Evolutionary conservation across 805 yeast genomes (phyloP), one percentile per base, ranked within the genome.

Genomic region (Spathaspora gorwiae): DNA sequence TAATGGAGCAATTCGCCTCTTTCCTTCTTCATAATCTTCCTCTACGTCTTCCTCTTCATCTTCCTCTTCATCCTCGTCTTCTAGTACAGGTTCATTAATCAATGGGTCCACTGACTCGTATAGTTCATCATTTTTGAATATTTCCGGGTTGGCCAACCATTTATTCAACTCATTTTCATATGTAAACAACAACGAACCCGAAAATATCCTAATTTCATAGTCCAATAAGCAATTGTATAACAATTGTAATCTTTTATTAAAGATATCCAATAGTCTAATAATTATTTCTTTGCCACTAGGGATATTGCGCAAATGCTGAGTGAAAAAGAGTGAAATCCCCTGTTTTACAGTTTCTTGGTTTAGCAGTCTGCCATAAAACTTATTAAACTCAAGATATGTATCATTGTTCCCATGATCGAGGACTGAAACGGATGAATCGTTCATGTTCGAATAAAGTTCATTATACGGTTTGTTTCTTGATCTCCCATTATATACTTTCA

Each of bases 151-250:
- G 24, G n/a, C 12, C 26, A 73, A 68, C 83, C 94, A 84, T 42
- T 79, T 66, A 1, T 51, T 48, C 2, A 57, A 36, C 56, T 86
- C 92, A 44, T 81, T 83, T 56, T 94, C 98, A 57, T 75, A 86
- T 0, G 85, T 73, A 43, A 90, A 76, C 12, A 92, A 66, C 6
- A 94, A 64, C 40, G 95, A 85, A 2, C 89, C 81, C 0, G 95
- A 84, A 14, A 80, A 66, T 56, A 88, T 71, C 33, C 92, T 64
- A 1, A 84, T 68, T 57, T 87, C 90, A 34, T 75, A 70, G 38
- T 76, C 77, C 14, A 81, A 52, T 3, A 94, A 58, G 38, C 88
- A 82, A 49, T 83, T 82, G 55, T 78, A 81, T 0, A 94, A 61
- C 36, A 84, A 57, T 55, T 81, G 84, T 40, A 94, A 60, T 34